A percentile compares a stretch with the other conserved stretches of the same genome.
phyloP scores from a whole-genome alignment of 1,139 yeast genomes.

The Geotrichum carabidarum region DNA sequence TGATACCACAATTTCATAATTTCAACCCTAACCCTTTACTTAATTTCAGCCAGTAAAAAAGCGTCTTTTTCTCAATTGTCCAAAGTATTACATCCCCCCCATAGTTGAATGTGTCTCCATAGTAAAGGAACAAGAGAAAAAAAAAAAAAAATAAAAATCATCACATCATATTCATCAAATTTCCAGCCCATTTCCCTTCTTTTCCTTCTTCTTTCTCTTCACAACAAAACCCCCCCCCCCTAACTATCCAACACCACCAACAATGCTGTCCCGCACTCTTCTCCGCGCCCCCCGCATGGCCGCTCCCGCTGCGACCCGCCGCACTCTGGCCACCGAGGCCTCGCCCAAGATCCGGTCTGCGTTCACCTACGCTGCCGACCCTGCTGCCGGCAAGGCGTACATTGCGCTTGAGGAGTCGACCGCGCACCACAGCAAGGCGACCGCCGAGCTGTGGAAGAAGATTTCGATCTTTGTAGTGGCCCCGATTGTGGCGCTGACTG shows the following conservation, averaged over 20 bases:
- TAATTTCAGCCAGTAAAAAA: conserved; percentile 4
- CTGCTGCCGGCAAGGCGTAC: conserved; percentile 53
- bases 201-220: conserved; percentile 4
- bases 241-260: conserved; percentile 5
- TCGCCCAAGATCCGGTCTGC: conserved; percentile 36
- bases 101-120: no score
- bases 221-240: neutral
- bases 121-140: neutral
- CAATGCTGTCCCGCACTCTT: conserved; percentile 20
- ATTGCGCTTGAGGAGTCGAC: conserved; percentile 51
- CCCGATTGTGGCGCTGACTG: conserved; percentile 73
- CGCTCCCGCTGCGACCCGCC: conserved; percentile 20
- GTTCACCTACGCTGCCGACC: conserved; percentile 40
- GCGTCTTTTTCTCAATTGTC: neutral
- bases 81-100: neutral
- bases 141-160: neutral
- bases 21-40: neutral
- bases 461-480: conserved; percentile 72
- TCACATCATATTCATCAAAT: neutral
- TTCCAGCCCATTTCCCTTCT: neutral
- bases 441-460: conserved; percentile 80
- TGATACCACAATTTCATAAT: neutral
- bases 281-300: conserved; percentile 23
- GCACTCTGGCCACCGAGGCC: conserved; percentile 31
- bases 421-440: conserved; percentile 69